Base-by-base conservation (phyloP, 2,329 filamentous ascomycete genomes). In the Fusarium sp. region DNA sequence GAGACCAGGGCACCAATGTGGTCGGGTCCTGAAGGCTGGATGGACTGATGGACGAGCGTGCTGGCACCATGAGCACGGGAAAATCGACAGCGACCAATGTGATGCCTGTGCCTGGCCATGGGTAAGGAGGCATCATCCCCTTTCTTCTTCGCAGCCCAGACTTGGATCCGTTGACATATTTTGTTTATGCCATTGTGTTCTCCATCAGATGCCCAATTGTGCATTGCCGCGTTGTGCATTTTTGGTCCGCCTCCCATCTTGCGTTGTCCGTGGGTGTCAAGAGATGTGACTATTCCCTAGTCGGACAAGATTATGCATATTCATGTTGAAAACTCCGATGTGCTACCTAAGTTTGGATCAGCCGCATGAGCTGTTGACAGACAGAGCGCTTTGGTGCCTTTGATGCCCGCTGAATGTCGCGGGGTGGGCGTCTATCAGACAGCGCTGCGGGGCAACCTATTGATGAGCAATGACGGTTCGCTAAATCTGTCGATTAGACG, bases 151-250 rank as follows among this genome's bases (percentile, higher is more conserved):
- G 61, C 65, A 64, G 56, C 25, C 49, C 58, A 59, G 62, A 61
- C 60, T 64, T 68, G 49, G 66, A 59, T 62, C 56, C 38, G 27
- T 49, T 60, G 56, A 50, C 55, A 61, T 66, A 61, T 69, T 69
- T 71, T 73, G 71, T 71, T 73, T 73, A 73, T 73, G 70, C 69
- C 64, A 65, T 60, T 68, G 55, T 64, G 62, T 69, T 36, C 46
- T 62, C 57, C 53, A 65, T 68, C 65, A 62, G 57, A 56, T 68
- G 50, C 25, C 51, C 58, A 63, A 57, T 64, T 60, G 46, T 58
- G 62, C 57, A 60, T 54, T 66, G 56, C 55, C 61, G 46, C 40
- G 33, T 61, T 60, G 31, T 54, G 16, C 44, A 58, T 40, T 36
- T 40, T 58, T 44, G 40, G 31, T 16, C 40, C 23, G 36, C 58